Percentiles rank a stretch among this genome's conserved stretches.
phyloP scores from a whole-genome alignment of 2,329 filamentous ascomycete species.

The Ophiocordyceps camponoti-floridani region DNA sequence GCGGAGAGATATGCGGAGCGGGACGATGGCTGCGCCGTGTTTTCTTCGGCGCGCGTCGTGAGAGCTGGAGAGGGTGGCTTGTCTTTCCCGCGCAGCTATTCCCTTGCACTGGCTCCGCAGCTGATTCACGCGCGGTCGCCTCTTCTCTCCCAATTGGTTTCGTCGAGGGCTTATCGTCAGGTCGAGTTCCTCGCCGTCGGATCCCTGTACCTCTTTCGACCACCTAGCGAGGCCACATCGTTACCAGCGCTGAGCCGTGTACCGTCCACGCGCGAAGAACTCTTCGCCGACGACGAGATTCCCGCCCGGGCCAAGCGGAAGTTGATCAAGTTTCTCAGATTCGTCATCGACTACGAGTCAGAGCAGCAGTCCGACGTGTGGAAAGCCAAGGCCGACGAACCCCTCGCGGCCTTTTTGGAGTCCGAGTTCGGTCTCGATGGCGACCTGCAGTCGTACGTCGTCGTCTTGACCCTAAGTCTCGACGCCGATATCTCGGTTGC shows the following conservation, averaged over 20 bases:
- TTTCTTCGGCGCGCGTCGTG: conserved; percentile 15
- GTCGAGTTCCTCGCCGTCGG: conserved; percentile 88
- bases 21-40: conserved; percentile 7
- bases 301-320: conserved; percentile 66
- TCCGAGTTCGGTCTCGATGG: conserved; percentile 48
- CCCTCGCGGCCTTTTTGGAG: conserved; percentile 41
- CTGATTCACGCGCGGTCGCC: conserved; percentile 70
- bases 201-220: conserved; percentile 67
- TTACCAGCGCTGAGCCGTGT: conserved; percentile 43
- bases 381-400: conserved; percentile 33
- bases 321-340: conserved; percentile 88
- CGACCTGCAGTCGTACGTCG: conserved; percentile 43
- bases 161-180: conserved; percentile 73
- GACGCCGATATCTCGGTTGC: conserved; percentile 40
- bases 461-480: conserved; percentile 58
- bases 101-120: conserved; percentile 67
- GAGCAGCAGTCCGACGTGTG: conserved; percentile 35
- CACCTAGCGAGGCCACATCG: conserved; percentile 10
- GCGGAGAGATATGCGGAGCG: conserved; percentile 20
- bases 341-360: conserved; percentile 57
- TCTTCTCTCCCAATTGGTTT: conserved; percentile 66
- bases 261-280: conserved; percentile 78
- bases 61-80: conserved; percentile 23
- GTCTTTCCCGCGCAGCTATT: conserved; percentile 56
- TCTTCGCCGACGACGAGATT: conserved; percentile 64